Evolutionary conservation across 176 grass and related monocot species (phyloP), one percentile per base, ranked within the genome.

Genomic region (Ensete ventricosum): DNA sequence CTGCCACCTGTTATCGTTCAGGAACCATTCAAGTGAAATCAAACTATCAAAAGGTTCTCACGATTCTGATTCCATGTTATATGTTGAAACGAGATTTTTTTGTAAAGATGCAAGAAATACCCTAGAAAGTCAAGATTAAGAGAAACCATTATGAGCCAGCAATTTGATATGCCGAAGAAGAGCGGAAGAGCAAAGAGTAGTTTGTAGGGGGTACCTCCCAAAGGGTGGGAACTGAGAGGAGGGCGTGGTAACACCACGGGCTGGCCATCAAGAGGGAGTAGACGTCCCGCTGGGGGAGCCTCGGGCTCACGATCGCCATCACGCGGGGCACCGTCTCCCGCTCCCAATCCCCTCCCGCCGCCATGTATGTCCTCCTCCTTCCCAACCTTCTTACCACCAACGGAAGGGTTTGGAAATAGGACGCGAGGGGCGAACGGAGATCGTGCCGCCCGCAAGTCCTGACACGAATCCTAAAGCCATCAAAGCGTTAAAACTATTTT

Each of bases 201-300:
- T 3, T 19, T 0, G 8, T 49, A 14, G 21, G 10, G 6, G 58
- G 54, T 16, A 97, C 93, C 90, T 97, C 80, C 93, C 90, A 93
- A 83, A 93, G 87, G 54, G 76, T 77, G 75, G 82, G 80, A 76
- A 79, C 80, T 55, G 87, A 71, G 62, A 88, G 74, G 68, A 97
- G 87, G 60, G 79, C 74, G 77, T 81, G 83, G 83, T 93, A 79
- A 90, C 90, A 97, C 81, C 81, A 88, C 11, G 87, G 85, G 48
- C 85, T 93, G 77, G 83, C 76, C 26, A 87, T 72, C 60, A 97
- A 81, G 24, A 97, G 79, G 11, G 85, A 75, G 79, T 89, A 90
- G 63, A 76, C 74, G 29, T 97, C 88, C 12, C 90, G 86, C 90
- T 87, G 90, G 2, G 81, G 55, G 2, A 97, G 81, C 25, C 83